Evolutionary conservation across 2,329 filamentous ascomycete species (phyloP).

Genomic region (Neofusicoccum umdonicola): DNA sequence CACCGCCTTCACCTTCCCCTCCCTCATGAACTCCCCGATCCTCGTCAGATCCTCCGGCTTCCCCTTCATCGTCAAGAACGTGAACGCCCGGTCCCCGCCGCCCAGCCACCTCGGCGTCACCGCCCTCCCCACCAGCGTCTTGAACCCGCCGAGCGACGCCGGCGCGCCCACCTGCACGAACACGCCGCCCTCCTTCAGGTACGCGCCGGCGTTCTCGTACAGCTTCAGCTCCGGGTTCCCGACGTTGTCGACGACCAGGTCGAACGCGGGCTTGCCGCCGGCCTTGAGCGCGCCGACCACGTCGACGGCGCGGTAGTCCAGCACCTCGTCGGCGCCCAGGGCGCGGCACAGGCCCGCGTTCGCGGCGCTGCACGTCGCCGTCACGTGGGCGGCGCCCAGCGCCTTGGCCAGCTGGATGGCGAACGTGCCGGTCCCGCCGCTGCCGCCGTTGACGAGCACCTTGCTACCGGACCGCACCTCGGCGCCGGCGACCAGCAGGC

Average conservation of each 20-base stretch:
- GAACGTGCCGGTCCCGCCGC: not conserved
- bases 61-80: not conserved
- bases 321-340: conserved; percentile 62
- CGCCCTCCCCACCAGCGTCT: not conserved
- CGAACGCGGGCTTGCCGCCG: conserved; percentile 25
- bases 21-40: not conserved
- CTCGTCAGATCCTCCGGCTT: not conserved
- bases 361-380: conserved; percentile 55
- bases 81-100: not conserved
- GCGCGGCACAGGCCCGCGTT: conserved; percentile 58
- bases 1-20: conserved; percentile 51
- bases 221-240: conserved; percentile 20
- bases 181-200: not conserved
- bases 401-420: conserved; percentile 58
- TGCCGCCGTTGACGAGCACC: not conserved
- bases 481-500: conserved; percentile 22
- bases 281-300: conserved; percentile 20
- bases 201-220: not conserved
- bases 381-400: conserved; percentile 56
- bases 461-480: not conserved
- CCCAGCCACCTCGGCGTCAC: not conserved
- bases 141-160: not conserved
- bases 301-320: conserved; percentile 53
- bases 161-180: not conserved
- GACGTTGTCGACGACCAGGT: conserved; percentile 39